Conservation (phyloP, 2,329 filamentous ascomycete species). For the Pezicula neosporulosa region DNA sequence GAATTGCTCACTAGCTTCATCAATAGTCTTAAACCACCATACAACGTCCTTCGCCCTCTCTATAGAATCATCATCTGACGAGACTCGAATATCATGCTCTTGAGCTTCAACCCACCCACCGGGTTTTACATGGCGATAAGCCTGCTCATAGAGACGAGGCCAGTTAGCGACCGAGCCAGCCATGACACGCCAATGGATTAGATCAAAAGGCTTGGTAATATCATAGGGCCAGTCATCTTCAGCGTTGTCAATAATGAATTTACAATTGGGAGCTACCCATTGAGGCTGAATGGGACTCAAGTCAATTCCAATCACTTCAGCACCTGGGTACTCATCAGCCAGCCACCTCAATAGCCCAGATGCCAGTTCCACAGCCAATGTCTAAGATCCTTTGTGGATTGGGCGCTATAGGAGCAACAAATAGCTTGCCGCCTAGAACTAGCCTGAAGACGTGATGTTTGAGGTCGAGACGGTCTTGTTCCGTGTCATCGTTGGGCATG, state of each 20-base stretch:
- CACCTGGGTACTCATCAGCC: conserved; percentile 21
- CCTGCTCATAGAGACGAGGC: conserved; percentile 2
- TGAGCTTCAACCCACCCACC: conserved; percentile 9
- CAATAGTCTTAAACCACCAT: conserved; percentile 4
- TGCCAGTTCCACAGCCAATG: too few species aligned
- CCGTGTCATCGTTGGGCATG: conserved; percentile 57
- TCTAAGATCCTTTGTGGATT: conserved; percentile 14
- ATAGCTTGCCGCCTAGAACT: conserved; percentile 2
- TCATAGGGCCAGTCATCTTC: conserved; percentile 38
- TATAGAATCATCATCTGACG: conserved; percentile 7
- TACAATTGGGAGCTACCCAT: conserved; percentile 43
- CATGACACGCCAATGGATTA: conserved; percentile 25
- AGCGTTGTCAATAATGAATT: conserved; percentile 47
- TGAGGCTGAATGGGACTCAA: conserved; percentile 38
- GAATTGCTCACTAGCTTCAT: conserved; percentile 1
- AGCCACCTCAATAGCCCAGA: conserved; percentile 18
- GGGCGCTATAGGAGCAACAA: conserved; percentile 13
- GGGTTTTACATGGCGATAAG: conserved; percentile 6
- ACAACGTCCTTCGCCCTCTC: conserved; percentile 2
- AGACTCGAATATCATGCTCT: conserved; percentile 3
- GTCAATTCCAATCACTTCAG: conserved; percentile 32
- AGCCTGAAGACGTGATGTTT: conserved; percentile 46
- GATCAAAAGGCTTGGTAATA: conserved; percentile 29
- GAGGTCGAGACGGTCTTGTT: conserved; percentile 56
- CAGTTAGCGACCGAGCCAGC: conserved; percentile 2